A percentile compares a stretch with the other conserved stretches of the same genome.
Evolutionary conservation across 116 monocot genomes (phyloP).

Genomic region (Posidonia oceanica): DNA sequence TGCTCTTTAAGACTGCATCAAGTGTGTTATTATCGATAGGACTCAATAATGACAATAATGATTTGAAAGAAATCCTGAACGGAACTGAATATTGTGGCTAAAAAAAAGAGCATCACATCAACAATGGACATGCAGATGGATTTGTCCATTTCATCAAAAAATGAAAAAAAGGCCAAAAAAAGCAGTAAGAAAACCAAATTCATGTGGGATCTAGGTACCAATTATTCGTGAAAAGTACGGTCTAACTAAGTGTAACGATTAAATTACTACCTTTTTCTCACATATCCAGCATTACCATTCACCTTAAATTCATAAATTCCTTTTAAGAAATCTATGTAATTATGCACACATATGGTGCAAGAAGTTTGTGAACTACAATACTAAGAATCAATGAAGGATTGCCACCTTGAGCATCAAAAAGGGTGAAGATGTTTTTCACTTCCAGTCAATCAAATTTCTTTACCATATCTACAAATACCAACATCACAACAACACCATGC

Average conservation of each 20-base stretch:
- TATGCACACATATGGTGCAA: too few relatives aligned
- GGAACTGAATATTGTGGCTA: not conserved
- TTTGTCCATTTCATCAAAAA: not conserved
- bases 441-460: too few relatives aligned
- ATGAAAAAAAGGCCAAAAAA: not conserved
- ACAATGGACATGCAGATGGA: not conserved
- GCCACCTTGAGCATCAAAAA: too few relatives aligned
- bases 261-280: not conserved
- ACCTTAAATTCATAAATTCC: not conserved
- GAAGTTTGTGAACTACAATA: too few relatives aligned
- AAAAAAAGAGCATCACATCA: too few relatives aligned
- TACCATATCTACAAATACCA: too few relatives aligned
- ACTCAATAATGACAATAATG: not conserved
- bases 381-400: too few relatives aligned
- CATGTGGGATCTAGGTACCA: too few relatives aligned
- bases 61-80: not conserved
- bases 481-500: too few relatives aligned
- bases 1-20: constrained; percentile 54
- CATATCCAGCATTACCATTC: not conserved
- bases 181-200: not conserved
- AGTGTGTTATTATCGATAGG: not conserved
- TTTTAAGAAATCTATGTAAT: too few relatives aligned
- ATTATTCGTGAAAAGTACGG: not conserved
- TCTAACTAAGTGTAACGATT: not conserved
- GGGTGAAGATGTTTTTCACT: too few relatives aligned